Percentiles rank a stretch among this genome's conserved stretches.
Conservation (phyloP, 208 protist genomes). For the Polymyxa betae region DNA sequence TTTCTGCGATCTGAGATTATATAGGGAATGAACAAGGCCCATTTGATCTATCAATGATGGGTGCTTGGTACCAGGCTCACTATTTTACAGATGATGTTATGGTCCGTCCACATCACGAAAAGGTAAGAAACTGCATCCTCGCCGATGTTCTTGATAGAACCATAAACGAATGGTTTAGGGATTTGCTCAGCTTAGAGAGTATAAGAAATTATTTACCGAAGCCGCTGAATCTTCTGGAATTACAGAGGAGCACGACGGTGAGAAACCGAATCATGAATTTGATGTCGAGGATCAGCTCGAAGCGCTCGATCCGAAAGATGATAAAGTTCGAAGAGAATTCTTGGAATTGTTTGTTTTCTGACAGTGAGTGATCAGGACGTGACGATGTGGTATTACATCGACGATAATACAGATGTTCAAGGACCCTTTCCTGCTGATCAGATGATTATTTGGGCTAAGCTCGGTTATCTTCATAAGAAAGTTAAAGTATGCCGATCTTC, state of each 20-base stretch:
- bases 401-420: neutral
- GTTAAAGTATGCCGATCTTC: neutral
- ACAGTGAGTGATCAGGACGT: neutral
- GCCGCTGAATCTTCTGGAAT: neutral
- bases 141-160: neutral
- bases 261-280: neutral
- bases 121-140: neutral
- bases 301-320: neutral
- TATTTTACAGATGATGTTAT: neutral
- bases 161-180: neutral
- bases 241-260: neutral
- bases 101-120: neutral
- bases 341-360: neutral
- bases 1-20: neutral
- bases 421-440: neutral
- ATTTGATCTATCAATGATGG: neutral
- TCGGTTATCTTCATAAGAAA: neutral
- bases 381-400: neutral
- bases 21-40: slow-evolving; percentile 32
- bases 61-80: neutral
- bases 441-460: neutral
- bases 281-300: slow-evolving; percentile 34
- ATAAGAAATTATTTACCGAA: neutral
- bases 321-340: neutral
- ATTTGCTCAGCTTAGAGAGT: neutral